A percentile compares a stretch with the other conserved stretches of the same genome.
These are phyloP conservation scores for Dionaea muscipula DNA, from an alignment of 179 eudicot genomes.

Conservation along the genomic window DNA sequence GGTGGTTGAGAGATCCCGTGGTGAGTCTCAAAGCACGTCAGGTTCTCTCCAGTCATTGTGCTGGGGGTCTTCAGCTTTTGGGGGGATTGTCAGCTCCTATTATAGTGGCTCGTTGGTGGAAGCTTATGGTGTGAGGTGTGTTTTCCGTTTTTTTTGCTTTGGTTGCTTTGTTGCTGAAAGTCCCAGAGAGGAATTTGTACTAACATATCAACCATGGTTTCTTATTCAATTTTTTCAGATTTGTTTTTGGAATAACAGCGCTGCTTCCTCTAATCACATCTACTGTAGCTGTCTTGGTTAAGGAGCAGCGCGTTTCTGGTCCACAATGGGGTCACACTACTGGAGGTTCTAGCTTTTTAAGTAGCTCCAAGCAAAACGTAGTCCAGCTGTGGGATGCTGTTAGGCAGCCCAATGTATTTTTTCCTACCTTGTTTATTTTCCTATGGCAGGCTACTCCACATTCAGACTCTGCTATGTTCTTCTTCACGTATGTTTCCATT, in stretches of 20 bases:
- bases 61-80: constrained; percentile 98
- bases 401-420: constrained; percentile 75
- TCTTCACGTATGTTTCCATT: constrained; percentile 64
- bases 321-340: constrained; percentile 26
- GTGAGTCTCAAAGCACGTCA: constrained; percentile 92
- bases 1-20: constrained; percentile 99
- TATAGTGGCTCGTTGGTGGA: constrained; percentile 96
- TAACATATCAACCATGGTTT: constrained; percentile 11
- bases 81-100: constrained; percentile 88
- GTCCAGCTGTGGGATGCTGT: constrained; percentile 65
- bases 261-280: constrained; percentile 90
- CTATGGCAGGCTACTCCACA: constrained; percentile 99
- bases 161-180: constrained; percentile 1
- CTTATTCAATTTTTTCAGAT: constrained; percentile 38
- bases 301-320: constrained; percentile 55
- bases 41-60: constrained; percentile 98
- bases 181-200: neutral
- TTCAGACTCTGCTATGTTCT: constrained; percentile 97
- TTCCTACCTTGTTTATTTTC: constrained; percentile 86
- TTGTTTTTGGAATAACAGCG: constrained; percentile 88
- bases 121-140: constrained; percentile 92
- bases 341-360: constrained; percentile 28
- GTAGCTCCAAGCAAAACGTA: constrained; percentile 48
- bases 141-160: neutral
- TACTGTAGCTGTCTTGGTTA: constrained; percentile 83